A percentile compares a stretch with the other conserved stretches of the same genome.
These are phyloP conservation scores for Lagenaria siceraria DNA, from an alignment of 306 rosid genomes.

Conservation along the genomic window DNA sequence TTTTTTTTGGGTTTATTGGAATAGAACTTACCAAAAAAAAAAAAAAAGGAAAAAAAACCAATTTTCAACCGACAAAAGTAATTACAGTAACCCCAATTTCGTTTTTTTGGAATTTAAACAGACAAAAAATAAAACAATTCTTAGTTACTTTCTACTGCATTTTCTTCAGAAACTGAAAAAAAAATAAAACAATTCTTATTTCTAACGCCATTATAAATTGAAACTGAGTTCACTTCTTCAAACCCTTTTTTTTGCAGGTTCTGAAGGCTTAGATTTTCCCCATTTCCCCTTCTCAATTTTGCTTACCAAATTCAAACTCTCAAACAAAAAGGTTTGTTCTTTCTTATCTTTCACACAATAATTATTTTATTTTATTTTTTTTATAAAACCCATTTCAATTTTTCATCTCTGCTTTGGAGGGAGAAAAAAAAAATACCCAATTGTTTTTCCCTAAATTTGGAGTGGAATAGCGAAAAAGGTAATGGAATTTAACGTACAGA, in stretches of 20 bases:
- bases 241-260: slow-evolving; percentile 1
- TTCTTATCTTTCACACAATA: background rate
- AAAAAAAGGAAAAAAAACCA: too few relatives aligned
- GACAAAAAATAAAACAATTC: background rate
- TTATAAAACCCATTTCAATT: background rate
- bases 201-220: background rate
- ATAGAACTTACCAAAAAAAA: background rate
- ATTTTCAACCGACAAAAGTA: background rate
- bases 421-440: background rate
- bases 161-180: slow-evolving; percentile 3
- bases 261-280: slow-evolving; percentile 5
- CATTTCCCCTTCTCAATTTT: background rate
- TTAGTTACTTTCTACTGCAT: background rate
- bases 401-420: background rate
- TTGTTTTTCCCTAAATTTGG: background rate
- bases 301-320: background rate
- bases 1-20: background rate
- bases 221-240: background rate
- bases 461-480: background rate
- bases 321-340: slow-evolving; percentile 2
- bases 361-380: too few relatives aligned
- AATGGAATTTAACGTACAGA: background rate
- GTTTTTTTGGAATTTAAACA: background rate
- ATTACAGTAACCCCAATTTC: background rate
- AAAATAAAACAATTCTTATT: too few relatives aligned